Percentiles rank a stretch among this genome's conserved stretches.
Conservation (phyloP, 2,329 filamentous ascomycete genomes). For the Hymenoscyphus scutula region DNA sequence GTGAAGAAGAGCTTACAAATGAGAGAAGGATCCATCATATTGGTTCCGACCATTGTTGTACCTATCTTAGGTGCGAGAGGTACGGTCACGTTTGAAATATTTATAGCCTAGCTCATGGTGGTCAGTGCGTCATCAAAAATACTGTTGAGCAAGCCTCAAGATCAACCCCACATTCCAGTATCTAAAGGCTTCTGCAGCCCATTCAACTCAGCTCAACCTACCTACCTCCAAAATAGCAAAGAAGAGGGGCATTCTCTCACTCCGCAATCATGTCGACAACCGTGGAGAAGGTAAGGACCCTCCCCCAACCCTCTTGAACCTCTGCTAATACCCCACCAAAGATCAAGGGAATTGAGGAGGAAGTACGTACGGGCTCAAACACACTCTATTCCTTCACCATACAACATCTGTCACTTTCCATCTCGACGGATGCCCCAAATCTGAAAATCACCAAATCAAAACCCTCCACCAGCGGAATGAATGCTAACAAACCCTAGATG, state of each 20-base stretch:
- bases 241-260: background rate
- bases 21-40: conserved; percentile 28
- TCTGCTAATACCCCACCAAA: conserved; percentile 41
- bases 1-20: conserved; percentile 33
- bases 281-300: conserved; percentile 77
- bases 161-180: conserved; percentile 1
- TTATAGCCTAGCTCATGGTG: background rate
- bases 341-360: conserved; percentile 96
- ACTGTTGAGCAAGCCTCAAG: background rate
- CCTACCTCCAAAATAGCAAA: background rate
- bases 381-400: conserved; percentile 14
- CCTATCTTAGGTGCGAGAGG: background rate
- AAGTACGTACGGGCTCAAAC: conserved; percentile 57
- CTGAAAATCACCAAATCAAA: background rate
- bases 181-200: background rate
- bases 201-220: background rate
- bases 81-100: background rate
- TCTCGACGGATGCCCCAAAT: conserved; percentile 7
- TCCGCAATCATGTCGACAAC: conserved; percentile 80
- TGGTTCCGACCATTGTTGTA: background rate
- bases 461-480: background rate
- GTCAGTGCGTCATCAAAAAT: conserved; percentile 1
- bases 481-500: conserved; percentile 59
- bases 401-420: conserved; percentile 5
- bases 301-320: background rate